A percentile compares a stretch with the other conserved stretches of the same genome.
These are phyloP conservation scores for Aspergillus novoparasiticus DNA, from an alignment of 2,329 filamentous ascomycete genomes.

Conservation along the genomic window DNA sequence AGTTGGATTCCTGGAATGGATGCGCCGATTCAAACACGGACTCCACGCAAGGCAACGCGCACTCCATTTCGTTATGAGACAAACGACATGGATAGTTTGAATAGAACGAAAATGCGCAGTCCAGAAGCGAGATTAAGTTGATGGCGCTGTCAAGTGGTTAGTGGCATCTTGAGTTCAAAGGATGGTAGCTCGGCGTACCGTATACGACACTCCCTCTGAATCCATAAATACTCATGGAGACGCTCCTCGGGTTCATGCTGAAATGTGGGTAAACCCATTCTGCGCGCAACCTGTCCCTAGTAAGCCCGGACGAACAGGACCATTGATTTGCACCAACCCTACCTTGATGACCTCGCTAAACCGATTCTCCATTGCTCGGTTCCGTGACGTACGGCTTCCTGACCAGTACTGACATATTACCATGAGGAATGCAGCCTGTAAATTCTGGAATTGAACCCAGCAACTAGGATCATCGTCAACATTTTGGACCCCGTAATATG, in stretches of 20 bases:
- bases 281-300: constrained; percentile 38
- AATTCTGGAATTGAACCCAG: constrained; percentile 43
- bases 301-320: background rate
- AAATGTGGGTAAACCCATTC: constrained; percentile 40
- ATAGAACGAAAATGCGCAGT: constrained; percentile 50
- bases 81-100: constrained; percentile 49
- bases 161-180: background rate
- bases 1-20: constrained; percentile 46
- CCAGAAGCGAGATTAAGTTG: constrained; percentile 43
- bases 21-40: constrained; percentile 43
- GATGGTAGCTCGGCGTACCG: constrained; percentile 29
- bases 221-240: constrained; percentile 44
- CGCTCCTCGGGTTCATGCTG: constrained; percentile 43
- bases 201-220: constrained; percentile 48
- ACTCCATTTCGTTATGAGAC: constrained; percentile 43
- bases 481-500: constrained; percentile 29
- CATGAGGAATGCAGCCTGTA: constrained; percentile 48
- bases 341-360: constrained; percentile 48
- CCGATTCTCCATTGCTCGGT: constrained; percentile 47
- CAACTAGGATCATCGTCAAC: constrained; percentile 27
- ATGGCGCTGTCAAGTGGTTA: constrained; percentile 37
- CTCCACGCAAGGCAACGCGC: constrained; percentile 48
- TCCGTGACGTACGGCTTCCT: constrained; percentile 40
- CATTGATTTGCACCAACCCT: constrained; percentile 11
- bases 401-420: constrained; percentile 49